Evolutionary conservation across 2,329 filamentous ascomycete species (phyloP), one percentile per base, ranked within the genome.

Genomic region (Penicillium sp.): DNA sequence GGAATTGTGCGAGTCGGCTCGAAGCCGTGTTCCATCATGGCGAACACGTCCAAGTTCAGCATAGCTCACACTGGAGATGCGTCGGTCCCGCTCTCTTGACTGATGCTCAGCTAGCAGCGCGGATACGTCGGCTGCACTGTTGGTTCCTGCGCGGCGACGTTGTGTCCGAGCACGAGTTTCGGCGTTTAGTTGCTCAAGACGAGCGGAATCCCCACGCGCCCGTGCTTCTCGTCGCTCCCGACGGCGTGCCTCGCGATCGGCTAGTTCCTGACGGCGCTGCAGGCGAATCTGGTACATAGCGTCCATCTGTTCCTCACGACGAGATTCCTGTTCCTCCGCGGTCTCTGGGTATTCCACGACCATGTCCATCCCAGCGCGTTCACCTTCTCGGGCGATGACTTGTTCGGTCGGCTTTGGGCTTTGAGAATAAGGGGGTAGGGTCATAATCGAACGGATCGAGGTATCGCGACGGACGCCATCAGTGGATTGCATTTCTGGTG

Each of bases 361-460:
- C 4, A 90, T 84, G 65, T 99, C 94, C 64, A 99, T 91, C 8
- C 94, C 94, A 50, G 82, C 93, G 57, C 94, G 83, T 70, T 99
- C 94, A 47, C 94, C 94, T 72, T 96, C 94, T 6, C 92, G 84
- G 8, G 86, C 94, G 46, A 97, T 80, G 1, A 97, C 86, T 62
- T 87, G 86, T 72, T 99, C 94, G 44, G 85, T 86, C 21, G 89
- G 86, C 47, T 84, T 81, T 0, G 91, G 85, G 29, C 84, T 85
- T 16, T 81, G 82, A 3, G 88, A 87, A 72, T 99, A 99, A 0
- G 89, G 83, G 0, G 94, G 94, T 3, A 99, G 77, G 0, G 94
- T 97, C 82, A 97, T 94, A 53, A 97, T 86, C n/a, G 91, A 96
- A 52, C 93, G 87, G 44, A 97, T 81, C 9, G 90, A 95, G 1